phyloP scores from a whole-genome alignment of 768 basidiomycete genomes.

The Dioszegia aurantiaca region DNA sequence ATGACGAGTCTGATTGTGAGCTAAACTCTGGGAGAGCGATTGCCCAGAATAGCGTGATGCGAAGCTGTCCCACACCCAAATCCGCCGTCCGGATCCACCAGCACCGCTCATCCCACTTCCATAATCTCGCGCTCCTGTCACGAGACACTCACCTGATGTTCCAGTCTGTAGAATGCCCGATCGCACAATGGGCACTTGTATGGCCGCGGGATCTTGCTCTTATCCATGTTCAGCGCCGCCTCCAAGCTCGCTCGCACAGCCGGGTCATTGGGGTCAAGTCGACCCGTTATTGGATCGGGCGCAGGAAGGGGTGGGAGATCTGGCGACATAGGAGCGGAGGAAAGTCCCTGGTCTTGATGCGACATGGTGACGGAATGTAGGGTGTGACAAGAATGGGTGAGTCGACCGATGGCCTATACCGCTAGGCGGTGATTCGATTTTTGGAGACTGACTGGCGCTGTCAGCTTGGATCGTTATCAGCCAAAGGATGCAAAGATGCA shows the following conservation, averaged over 20 bases:
- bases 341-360: not conserved
- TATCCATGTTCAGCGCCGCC: slow-evolving; percentile 55
- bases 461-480: no score
- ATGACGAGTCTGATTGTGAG: slow-evolving; percentile 73
- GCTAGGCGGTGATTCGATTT: no score
- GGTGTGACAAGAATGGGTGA: not conserved
- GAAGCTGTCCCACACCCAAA: no score
- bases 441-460: no score
- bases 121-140: not conserved
- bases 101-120: not conserved
- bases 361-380: not conserved
- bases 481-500: no score
- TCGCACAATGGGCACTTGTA: slow-evolving; percentile 98
- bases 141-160: slow-evolving; percentile 89
- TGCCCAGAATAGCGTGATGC: not conserved
- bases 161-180: slow-evolving; percentile 90
- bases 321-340: slow-evolving; percentile 1
- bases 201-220: slow-evolving; percentile 64
- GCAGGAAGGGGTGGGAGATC: slow-evolving; percentile 14
- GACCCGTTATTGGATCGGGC: slow-evolving; percentile 51
- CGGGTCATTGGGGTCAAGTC: slow-evolving; percentile 53
- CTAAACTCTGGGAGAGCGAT: no score
- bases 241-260: slow-evolving; percentile 52
- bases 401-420: no score
- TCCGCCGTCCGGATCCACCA: no score